Evolutionary conservation across 306 rosid genomes (phyloP), one percentile per base, ranked within the genome.

Genomic region (Neltuma alba): DNA sequence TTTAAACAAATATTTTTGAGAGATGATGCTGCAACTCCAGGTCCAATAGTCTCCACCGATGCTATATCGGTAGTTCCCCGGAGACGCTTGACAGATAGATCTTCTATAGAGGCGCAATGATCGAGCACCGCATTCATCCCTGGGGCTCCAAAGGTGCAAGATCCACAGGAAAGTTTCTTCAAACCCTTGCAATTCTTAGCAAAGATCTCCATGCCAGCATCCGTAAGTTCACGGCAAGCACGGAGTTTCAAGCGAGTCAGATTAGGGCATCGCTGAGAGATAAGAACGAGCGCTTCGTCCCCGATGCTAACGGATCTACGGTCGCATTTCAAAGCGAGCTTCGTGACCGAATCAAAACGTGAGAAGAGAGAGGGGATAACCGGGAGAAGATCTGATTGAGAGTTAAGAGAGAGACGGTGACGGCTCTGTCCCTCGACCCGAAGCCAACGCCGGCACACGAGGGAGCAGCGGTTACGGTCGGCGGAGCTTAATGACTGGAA

Each of bases 341-440:
- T 91, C n/a, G 90, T 87, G 11, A 91, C 95, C 0, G 89, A 77
- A 77, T 91, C 95, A 79, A 89, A 91, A 16, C 95, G 87, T 28
- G 89, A 80, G 82, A 91, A 91, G 58, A 91, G 83, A 23, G 87
- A 82, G 40, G 84, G 83, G 33, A 87, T 63, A 34, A 40, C 18
- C 16, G 70, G 75, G 41, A 75, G 75, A 7, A 89, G 90, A 70
- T 87, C 91, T 37, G 82, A 47, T 27, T 64, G 80, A 6, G 95
- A 88, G 80, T 84, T 79, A 47, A 91, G 91, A 9, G 93, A 89
- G 58, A 91, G 83, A 42, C 95, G 95, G 28, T 87, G 90, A 50
- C 91, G 93, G 20, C 91, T 89, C 83, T 89, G 91, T 9, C 95
- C 95, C 78, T 91, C 93, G 66, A 91, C 74, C 71, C 31, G 81